These are phyloP conservation scores for Boletus subparvulus DNA, from an alignment of 768 basidiomycete species.

Conservation along the genomic window DNA sequence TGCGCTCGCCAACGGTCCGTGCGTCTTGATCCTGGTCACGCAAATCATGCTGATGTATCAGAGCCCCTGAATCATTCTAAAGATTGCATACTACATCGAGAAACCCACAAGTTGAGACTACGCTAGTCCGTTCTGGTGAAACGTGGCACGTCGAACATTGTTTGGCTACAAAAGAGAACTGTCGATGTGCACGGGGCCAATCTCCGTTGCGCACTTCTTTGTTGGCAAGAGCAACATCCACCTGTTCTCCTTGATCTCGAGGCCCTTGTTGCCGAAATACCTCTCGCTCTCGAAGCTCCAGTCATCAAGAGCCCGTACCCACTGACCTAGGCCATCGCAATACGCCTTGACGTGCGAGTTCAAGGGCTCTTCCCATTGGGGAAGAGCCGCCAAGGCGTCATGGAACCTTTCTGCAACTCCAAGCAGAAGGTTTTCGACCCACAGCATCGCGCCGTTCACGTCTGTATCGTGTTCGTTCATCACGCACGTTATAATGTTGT, in stretches of 20 bases:
- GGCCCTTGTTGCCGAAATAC: slow-evolving; percentile 40
- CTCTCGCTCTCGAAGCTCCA: slow-evolving; percentile 52
- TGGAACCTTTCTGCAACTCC: slow-evolving; percentile 6
- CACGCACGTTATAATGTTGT: slow-evolving; percentile 51
- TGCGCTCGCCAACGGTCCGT: too few species aligned
- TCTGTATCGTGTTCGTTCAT: slow-evolving; percentile 40
- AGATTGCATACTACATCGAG: too few species aligned
- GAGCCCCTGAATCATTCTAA: too few species aligned
- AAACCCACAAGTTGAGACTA: too few species aligned
- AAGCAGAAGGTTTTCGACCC: slow-evolving; percentile 10
- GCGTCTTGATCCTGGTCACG: too few species aligned
- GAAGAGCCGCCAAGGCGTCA: slow-evolving; percentile 23
- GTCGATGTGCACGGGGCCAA: slow-evolving; percentile 17
- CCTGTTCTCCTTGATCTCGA: slow-evolving; percentile 32
- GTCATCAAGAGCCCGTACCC: slow-evolving; percentile 49
- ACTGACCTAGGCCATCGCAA: slow-evolving; percentile 48
- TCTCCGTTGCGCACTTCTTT: slow-evolving; percentile 2
- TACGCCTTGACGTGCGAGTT: slow-evolving; percentile 45
- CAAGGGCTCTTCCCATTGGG: slow-evolving; percentile 41
- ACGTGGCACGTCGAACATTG: slow-evolving; percentile 20
- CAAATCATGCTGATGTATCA: too few species aligned
- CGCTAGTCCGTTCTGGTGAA: too few species aligned
- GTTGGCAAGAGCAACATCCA: slow-evolving; percentile 35
- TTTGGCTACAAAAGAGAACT: slow-evolving; percentile 3
- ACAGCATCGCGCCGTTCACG: slow-evolving; percentile 19